Conservation (phyloP, 441 rosid genomes). For the Jatropha multifida region DNA sequence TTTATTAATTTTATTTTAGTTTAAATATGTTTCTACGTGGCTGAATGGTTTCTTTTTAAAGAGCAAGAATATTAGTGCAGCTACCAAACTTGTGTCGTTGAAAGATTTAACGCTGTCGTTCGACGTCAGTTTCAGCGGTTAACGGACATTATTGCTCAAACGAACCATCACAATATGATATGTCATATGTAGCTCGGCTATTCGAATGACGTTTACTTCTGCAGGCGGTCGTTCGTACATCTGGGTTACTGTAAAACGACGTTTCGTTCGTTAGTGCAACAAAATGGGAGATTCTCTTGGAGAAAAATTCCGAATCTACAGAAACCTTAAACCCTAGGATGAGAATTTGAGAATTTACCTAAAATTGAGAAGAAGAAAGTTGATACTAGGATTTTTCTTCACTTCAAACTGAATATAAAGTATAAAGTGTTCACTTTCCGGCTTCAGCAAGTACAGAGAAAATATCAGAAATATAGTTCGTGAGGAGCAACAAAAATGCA, state of each 20-base stretch:
- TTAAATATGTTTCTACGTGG: no score
- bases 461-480: not conserved
- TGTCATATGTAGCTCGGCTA: no score
- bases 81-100: no score
- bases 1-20: no score
- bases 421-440: not conserved
- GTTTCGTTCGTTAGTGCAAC: not conserved
- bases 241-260: not conserved
- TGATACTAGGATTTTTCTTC: not conserved
- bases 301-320: not conserved
- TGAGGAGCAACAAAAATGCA: constrained; percentile 32
- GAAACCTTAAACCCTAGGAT: constrained; percentile 19
- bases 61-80: no score
- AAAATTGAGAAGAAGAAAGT: not conserved
- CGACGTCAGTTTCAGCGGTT: no score
- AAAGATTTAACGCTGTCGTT: no score
- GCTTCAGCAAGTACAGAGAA: not conserved
- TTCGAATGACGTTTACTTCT: no score
- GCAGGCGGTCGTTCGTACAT: no score
- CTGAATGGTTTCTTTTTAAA: no score
- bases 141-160: no score
- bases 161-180: no score
- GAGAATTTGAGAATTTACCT: not conserved
- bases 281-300: not conserved
- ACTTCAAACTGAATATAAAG: not conserved